phyloP scores from a whole-genome alignment of 352 stramenopile genomes.

The Elongisporangium undulatum region DNA sequence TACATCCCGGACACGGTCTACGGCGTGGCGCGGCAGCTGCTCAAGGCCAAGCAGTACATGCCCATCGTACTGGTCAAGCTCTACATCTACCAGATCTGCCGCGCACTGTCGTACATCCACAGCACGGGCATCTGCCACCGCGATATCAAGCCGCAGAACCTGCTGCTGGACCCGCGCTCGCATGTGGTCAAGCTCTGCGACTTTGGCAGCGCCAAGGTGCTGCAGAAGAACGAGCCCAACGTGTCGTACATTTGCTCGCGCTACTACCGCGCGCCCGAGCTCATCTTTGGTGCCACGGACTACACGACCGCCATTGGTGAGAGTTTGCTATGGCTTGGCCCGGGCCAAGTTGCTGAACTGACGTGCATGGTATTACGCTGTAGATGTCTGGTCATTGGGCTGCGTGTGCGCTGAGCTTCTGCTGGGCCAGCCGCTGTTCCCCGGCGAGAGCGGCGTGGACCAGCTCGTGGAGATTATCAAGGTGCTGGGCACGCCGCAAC shows the following conservation, averaged over 20 bases:
- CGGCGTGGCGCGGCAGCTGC: constrained; percentile 92
- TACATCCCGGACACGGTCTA: constrained; percentile 99
- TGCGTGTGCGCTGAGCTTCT: constrained; percentile 99
- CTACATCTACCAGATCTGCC: constrained; percentile 99
- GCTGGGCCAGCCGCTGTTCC: constrained; percentile 97
- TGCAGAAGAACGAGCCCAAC: constrained; percentile 98
- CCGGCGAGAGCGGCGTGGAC: constrained; percentile 97
- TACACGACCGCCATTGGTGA: constrained; percentile 98
- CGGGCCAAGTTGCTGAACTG: constrained; percentile 21
- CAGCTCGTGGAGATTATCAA: constrained; percentile 99
- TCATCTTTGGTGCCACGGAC: constrained; percentile 99
- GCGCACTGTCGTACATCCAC: constrained; percentile 98
- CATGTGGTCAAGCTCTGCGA: constrained; percentile 99
- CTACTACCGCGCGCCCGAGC: constrained; percentile 98
- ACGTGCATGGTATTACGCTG: constrained; percentile 32
- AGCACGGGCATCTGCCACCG: constrained; percentile 97
- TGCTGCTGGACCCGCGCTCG: constrained; percentile 96
- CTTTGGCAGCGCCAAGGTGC: constrained; percentile 95
- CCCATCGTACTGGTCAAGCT: constrained; percentile 97
- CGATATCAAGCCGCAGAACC: constrained; percentile 99
- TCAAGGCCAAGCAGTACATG: constrained; percentile 97
- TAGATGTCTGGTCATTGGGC: constrained; percentile 95
- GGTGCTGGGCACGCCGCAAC: constrained; percentile 96
- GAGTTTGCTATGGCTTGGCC: constrained; percentile 1
- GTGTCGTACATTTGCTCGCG: constrained; percentile 99